Evolutionary conservation across 164 flowering plant genomes (phyloP).

Genomic region (Annona squamosa): DNA sequence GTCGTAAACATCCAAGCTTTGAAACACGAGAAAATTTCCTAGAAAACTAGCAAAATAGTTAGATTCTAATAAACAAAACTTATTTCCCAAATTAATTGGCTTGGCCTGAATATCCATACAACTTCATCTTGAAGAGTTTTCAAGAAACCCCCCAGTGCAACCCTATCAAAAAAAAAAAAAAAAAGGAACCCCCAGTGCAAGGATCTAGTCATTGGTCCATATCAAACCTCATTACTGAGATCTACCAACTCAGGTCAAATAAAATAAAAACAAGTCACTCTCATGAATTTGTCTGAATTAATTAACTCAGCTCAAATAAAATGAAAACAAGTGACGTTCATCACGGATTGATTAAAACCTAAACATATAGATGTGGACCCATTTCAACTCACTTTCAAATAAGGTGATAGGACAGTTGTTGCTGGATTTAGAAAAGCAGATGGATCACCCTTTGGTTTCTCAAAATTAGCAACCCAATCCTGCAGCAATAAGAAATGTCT

Average conservation of each 20-base stretch:
- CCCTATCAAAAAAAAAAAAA: no score
- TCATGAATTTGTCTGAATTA: no score
- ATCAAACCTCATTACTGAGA: background rate
- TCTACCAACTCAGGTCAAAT: background rate
- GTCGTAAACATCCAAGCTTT: no score
- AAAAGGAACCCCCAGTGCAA: background rate
- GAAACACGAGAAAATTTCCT: no score
- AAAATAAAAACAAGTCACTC: background rate
- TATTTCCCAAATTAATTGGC: background rate
- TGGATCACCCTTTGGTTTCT: slow-evolving; percentile 95
- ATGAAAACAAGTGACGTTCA: background rate
- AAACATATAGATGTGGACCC: background rate
- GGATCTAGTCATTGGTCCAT: background rate
- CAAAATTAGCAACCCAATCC: slow-evolving; percentile 94
- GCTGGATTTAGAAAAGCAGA: slow-evolving; percentile 83
- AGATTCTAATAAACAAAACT: background rate
- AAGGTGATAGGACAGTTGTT: slow-evolving; percentile 89
- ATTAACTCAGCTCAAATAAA: background rate
- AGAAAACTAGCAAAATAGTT: background rate
- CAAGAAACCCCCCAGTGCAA: background rate
- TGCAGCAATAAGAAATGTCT: slow-evolving; percentile 19
- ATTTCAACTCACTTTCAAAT: slow-evolving; percentile 70
- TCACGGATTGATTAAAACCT: background rate
- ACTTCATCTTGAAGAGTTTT: background rate
- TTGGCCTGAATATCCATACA: background rate